phyloP scores from a whole-genome alignment of 495 filamentous ascomycete species.

The Rhypophila decipiens region DNA sequence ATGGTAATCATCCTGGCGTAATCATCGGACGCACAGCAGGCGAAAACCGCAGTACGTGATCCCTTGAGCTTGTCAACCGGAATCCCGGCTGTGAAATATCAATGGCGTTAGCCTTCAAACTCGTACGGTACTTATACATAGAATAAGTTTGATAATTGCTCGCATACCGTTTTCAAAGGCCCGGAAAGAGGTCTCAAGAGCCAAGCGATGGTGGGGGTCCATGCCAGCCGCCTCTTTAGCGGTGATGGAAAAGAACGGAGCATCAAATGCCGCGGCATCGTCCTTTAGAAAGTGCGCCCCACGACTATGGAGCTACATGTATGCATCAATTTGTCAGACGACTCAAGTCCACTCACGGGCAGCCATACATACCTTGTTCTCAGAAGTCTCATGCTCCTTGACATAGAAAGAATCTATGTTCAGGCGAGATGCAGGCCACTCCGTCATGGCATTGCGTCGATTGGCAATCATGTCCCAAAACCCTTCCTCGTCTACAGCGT shows the following conservation, averaged over 20 bases:
- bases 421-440: constrained; percentile 26
- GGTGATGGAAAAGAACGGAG: constrained; percentile 52
- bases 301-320: not conserved
- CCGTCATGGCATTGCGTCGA: constrained; percentile 26
- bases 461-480: constrained; percentile 31
- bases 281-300: constrained; percentile 30
- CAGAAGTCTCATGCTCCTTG: not conserved
- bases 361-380: constrained; percentile 2
- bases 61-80: constrained; percentile 55
- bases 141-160: too few species aligned
- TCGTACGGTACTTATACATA: not conserved
- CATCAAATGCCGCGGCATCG: constrained; percentile 43
- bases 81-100: constrained; percentile 41
- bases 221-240: constrained; percentile 49
- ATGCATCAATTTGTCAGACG: not conserved
- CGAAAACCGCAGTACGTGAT: constrained; percentile 21
- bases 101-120: too few species aligned
- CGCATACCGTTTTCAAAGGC: constrained; percentile 65
- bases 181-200: constrained; percentile 69
- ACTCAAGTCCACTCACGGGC: not conserved
- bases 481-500: constrained; percentile 18
- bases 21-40: constrained; percentile 24
- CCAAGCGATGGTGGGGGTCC: constrained; percentile 72
- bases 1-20: constrained; percentile 20
- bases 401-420: constrained; percentile 17